These are phyloP conservation scores for Calonectria pseudoturangicola DNA, from an alignment of 2,329 filamentous ascomycete species.

Conservation along the genomic window DNA sequence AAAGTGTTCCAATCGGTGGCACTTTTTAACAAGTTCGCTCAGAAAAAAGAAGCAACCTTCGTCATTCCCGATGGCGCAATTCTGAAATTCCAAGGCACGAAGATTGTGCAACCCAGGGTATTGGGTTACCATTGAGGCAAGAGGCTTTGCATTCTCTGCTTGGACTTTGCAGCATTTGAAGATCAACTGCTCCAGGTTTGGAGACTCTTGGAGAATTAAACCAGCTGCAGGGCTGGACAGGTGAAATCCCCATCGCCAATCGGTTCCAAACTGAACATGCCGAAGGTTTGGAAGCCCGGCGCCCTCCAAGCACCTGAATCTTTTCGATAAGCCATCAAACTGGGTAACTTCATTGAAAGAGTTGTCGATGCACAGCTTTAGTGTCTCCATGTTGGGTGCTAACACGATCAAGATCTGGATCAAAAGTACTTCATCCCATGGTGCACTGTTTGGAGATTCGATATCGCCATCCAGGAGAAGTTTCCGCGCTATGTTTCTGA, in stretches of 20 bases:
- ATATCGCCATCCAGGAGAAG: neutral
- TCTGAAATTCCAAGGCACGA: constrained; percentile 21
- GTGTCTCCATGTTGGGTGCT: neutral
- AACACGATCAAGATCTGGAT: constrained; percentile 4
- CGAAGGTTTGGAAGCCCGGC: neutral
- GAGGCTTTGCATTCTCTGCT: too few species aligned
- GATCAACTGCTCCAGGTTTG: constrained; percentile 2
- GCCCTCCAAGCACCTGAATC: neutral
- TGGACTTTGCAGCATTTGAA: neutral
- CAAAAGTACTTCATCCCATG: constrained; percentile 3
- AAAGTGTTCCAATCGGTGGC: neutral
- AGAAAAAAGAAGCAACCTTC: neutral
- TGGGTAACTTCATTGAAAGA: neutral
- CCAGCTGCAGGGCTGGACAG: neutral
- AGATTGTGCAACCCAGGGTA: neutral
- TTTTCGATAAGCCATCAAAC: neutral
- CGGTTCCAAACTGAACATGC: neutral
- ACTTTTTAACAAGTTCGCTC: neutral
- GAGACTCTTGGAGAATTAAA: constrained; percentile 1
- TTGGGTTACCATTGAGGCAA: too few species aligned
- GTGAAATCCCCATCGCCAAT: neutral
- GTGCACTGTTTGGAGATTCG: neutral
- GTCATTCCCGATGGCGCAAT: neutral
- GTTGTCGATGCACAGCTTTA: neutral
- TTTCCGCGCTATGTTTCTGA: neutral